Evolutionary conservation across 768 basidiomycete genomes (phyloP).

Genomic region (Boletus patriciae): DNA sequence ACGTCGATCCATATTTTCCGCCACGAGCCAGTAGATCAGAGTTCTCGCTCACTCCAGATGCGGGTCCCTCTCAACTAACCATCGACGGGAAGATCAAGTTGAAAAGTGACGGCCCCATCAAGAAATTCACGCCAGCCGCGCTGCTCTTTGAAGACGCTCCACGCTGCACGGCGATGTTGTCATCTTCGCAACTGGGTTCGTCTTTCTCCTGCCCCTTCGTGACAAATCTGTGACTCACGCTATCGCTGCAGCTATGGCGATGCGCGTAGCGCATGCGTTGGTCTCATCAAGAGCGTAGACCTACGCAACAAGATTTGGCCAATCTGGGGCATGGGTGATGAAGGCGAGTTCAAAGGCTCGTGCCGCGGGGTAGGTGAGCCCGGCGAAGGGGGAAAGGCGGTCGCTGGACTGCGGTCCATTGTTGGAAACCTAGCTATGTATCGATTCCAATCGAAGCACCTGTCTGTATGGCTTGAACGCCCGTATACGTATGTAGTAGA

Average conservation of each 20-base stretch:
- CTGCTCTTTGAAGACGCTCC: slow-evolving; percentile 31
- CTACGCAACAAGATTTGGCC: slow-evolving; percentile 22
- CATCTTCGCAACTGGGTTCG: slow-evolving; percentile 31
- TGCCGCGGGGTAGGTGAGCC: slow-evolving; percentile 53
- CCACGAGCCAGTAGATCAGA: background rate
- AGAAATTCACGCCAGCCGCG: slow-evolving; percentile 36
- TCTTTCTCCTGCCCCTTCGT: background rate
- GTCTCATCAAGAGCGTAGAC: slow-evolving; percentile 23
- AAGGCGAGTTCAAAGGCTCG: slow-evolving; percentile 29
- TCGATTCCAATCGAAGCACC: slow-evolving; percentile 66
- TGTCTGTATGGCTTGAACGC: slow-evolving; percentile 23
- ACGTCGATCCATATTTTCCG: background rate
- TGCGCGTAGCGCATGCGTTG: slow-evolving; percentile 14
- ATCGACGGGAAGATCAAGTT: slow-evolving; percentile 50
- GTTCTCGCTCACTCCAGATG: slow-evolving; percentile 27
- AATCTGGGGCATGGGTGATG: slow-evolving; percentile 33
- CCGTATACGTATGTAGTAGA: too few species aligned
- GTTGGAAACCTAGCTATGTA: slow-evolving; percentile 62
- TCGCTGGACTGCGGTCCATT: slow-evolving; percentile 51
- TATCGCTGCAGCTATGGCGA: slow-evolving; percentile 18
- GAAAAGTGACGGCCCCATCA: slow-evolving; percentile 24
- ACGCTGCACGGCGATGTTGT: slow-evolving; percentile 48
- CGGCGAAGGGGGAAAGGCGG: slow-evolving; percentile 6
- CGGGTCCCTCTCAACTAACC: slow-evolving; percentile 43
- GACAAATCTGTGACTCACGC: background rate